Base-by-base conservation (phyloP, 768 basidiomycete species). In the Suillus subluteus region DNA sequence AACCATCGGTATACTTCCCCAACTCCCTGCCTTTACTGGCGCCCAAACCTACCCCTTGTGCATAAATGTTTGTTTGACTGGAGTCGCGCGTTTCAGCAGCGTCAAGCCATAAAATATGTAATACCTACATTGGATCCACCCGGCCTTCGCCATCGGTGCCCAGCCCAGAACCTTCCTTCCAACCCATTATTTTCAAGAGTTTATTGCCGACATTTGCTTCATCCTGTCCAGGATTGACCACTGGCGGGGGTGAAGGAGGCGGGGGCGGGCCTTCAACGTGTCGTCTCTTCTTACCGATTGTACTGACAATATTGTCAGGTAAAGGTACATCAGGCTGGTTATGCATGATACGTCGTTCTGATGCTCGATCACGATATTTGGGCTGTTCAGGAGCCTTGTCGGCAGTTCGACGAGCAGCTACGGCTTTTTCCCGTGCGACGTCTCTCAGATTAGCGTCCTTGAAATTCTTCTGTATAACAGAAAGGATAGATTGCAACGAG, bases 141-240 rank as follows among this genome's bases (percentile, higher is more conserved):
- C 95, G 79, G 54, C 96, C 96, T 62, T 94, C 92, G 5, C 92
- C 92, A 58, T 84, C 84, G 8, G 87, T 84, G 1, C 97, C 97
- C 48, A 99, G 79, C 1, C 97, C 96, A 18, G 86, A 88, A 7
- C 96, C 96, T 72, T 92, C 91, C 68, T 85, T 92, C 96, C 96
- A 99, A 1, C 97, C 98, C 96, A 99, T 98, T 88, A 97, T 96
- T 77, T 95, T 94, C 68, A 99, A 77, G 65, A 99, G 76, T 73
- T 94, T 96, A 74, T 96, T 96, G 7, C 98, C 98, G 13, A 95
- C 86, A 71, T 99, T 99, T 50, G 72, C 88, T 61, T 90, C 87
- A 72, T 98, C 96, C 74, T 93, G 82, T 6, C 87, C 92, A 6
- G 90, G 92, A 70, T 90, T 88, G 4, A 89, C 71, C 3, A 87